Conservation (phyloP, 2,329 filamentous ascomycete genomes). For the Xylariaceae sp. region DNA sequence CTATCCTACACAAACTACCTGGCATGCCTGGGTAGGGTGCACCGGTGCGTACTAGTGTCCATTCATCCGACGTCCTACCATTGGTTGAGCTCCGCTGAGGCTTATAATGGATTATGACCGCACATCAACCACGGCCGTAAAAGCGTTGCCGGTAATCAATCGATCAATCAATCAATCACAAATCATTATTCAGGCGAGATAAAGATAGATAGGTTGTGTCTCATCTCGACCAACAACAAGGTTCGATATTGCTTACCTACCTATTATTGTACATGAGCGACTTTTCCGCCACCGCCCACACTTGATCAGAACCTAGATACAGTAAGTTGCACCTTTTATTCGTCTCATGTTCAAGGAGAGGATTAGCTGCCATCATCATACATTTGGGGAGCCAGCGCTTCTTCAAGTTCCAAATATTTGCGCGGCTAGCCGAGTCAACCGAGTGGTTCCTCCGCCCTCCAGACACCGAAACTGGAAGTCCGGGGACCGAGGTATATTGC, state of each 20-base stretch:
- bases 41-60: constrained; percentile 2
- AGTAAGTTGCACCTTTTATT: constrained; percentile 22
- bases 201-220: neutral
- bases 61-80: constrained; percentile 17
- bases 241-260: constrained; percentile 6
- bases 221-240: constrained; percentile 10
- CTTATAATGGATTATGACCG: neutral
- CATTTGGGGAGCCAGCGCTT: neutral
- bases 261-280: constrained; percentile 14
- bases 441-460: neutral
- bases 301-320: neutral
- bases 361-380: neutral
- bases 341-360: neutral
- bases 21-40: neutral
- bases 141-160: constrained; percentile 3
- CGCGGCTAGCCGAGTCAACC: neutral
- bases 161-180: neutral
- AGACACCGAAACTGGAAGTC: constrained; percentile 27
- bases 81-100: constrained; percentile 5
- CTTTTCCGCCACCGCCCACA: constrained; percentile 3
- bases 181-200: constrained; percentile 2
- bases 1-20: too few relatives aligned
- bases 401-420: neutral
- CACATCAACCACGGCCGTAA: neutral
- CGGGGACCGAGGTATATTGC: constrained; percentile 27